These are phyloP conservation scores for Penicillium paxilli DNA, from an alignment of 495 filamentous ascomycete genomes.

Conservation along the genomic window DNA sequence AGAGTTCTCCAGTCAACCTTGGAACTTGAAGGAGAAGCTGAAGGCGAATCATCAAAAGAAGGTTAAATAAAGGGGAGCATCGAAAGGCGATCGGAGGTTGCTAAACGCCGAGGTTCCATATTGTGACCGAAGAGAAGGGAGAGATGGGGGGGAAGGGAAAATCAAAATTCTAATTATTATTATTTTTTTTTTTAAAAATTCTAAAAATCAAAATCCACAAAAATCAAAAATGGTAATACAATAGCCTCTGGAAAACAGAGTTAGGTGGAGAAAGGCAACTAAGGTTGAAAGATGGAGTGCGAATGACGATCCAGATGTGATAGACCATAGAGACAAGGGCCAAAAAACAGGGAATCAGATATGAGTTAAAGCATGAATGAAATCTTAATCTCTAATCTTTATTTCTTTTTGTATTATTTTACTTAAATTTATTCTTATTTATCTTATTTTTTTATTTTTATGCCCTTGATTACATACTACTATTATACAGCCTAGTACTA, in stretches of 20 bases:
- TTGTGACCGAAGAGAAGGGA: background rate
- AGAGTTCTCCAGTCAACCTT: no score
- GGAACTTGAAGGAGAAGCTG: constrained; percentile 3
- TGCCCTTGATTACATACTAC: no score
- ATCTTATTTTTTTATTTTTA: no score
- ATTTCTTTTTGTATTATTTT: no score
- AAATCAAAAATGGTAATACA: constrained; percentile 15
- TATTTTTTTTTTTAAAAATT: background rate
- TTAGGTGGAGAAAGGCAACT: constrained; percentile 23
- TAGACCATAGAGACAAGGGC: constrained; percentile 1
- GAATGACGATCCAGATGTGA: constrained; percentile 20
- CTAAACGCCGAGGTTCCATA: constrained; percentile 28
- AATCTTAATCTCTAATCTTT: no score
- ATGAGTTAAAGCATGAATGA: constrained; percentile 1
- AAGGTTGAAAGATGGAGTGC: constrained; percentile 22
- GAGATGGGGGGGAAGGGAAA: background rate
- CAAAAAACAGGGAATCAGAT: constrained; percentile 9
- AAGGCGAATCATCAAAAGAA: constrained; percentile 29
- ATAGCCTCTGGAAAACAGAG: constrained; percentile 21
- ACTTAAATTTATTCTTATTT: no score
- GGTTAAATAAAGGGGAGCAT: constrained; percentile 32
- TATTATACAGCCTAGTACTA: background rate
- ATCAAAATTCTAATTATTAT: background rate
- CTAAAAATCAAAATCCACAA: constrained; percentile 6
- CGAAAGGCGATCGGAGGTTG: constrained; percentile 24